Percentiles rank a stretch among this genome's conserved stretches.
These are phyloP conservation scores for Bacterosira constricta DNA, from an alignment of 108 stramenopile genomes.

Conservation along the genomic window DNA sequence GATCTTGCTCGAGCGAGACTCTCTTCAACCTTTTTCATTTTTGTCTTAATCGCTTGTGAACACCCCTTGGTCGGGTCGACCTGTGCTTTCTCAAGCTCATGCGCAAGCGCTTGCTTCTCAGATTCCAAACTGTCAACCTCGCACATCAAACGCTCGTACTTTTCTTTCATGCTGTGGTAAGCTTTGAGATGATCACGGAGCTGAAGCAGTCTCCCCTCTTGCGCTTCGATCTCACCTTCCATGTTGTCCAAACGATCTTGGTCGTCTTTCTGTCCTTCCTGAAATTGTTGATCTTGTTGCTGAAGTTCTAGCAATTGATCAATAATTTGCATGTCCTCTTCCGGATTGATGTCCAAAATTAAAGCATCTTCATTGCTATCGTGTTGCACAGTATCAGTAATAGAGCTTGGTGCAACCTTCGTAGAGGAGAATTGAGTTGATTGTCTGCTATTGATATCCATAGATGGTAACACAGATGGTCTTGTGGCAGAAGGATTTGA, in stretches of 20 bases:
- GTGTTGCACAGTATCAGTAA: constrained; percentile 11
- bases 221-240: constrained; percentile 74
- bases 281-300: constrained; percentile 76
- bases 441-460: not conserved
- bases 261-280: constrained; percentile 49
- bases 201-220: constrained; percentile 72
- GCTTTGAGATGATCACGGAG: constrained; percentile 76
- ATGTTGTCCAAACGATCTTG: constrained; percentile 70
- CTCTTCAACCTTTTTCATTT: constrained; percentile 74
- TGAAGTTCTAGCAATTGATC: constrained; percentile 84
- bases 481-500: not conserved
- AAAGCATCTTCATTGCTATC: constrained; percentile 18
- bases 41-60: constrained; percentile 71
- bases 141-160: constrained; percentile 78
- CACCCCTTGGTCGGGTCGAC: constrained; percentile 77
- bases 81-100: constrained; percentile 68
- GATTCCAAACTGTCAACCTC: constrained; percentile 78
- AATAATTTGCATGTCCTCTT: constrained; percentile 86
- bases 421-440: not conserved
- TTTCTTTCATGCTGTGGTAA: constrained; percentile 81
- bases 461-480: not conserved
- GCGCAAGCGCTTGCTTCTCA: constrained; percentile 72
- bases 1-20: constrained; percentile 66
- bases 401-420: not conserved
- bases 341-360: constrained; percentile 76